Conservation (phyloP, 352 stramenopile genomes). For the Pelagophyceae sp. region DNA sequence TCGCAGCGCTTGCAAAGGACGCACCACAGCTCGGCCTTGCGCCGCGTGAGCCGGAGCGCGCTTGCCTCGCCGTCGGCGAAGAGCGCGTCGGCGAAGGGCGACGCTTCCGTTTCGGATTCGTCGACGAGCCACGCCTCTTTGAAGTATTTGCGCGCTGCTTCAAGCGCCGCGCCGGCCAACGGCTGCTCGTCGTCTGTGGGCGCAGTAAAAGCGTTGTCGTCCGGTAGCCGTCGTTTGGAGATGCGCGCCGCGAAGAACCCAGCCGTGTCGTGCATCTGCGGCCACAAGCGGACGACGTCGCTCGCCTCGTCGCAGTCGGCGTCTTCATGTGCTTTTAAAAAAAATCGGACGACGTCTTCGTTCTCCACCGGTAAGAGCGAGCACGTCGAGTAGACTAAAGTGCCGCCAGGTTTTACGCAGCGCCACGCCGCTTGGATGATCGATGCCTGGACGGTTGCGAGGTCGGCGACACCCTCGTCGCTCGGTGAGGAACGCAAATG, state of each 20-base stretch:
- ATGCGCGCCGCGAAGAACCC: background rate
- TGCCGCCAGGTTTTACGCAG: background rate
- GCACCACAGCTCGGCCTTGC: background rate
- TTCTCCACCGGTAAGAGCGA: background rate
- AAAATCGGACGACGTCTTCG: background rate
- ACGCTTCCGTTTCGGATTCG: background rate
- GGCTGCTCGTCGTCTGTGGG: background rate
- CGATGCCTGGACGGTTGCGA: background rate
- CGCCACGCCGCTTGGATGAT: background rate
- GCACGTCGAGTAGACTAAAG: slow-evolving; percentile 15
- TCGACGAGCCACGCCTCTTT: background rate
- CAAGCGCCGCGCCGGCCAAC: background rate
- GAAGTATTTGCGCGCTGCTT: background rate
- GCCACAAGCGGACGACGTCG: background rate
- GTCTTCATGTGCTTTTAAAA: background rate
- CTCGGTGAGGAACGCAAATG: background rate
- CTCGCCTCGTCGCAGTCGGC: background rate
- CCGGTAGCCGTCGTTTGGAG: background rate
- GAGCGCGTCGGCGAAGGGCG: background rate
- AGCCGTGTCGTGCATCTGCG: background rate
- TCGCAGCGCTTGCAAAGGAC: too few species aligned
- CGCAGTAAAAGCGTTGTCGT: background rate
- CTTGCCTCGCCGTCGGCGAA: background rate
- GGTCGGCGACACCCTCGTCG: background rate
- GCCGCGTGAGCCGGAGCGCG: background rate